Base-by-base conservation (phyloP, 495 filamentous ascomycete species). In the Platismatia glauca region DNA sequence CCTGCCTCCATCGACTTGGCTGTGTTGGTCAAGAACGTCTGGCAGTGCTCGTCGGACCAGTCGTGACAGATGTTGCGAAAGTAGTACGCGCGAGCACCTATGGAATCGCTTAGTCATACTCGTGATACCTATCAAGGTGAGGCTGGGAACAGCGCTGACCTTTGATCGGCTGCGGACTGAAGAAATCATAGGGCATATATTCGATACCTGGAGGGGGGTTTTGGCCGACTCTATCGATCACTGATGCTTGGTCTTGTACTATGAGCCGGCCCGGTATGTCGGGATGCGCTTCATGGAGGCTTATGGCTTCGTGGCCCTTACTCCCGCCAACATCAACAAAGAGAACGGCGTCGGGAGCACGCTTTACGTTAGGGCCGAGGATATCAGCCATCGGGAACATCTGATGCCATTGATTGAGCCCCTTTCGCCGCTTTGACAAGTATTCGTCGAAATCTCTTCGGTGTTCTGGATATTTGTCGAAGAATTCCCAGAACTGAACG, bases 201-300 rank as follows among this genome's bases (percentile, higher is more conserved):
- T 76, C 74, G 41, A 75, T 69, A 29, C 68, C 70, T 29, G 66
- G 57, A 38, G 69, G 64, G 7, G 76, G 64, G 9, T 66, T 60
- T 22, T 68, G 57, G 7, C 74, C 68, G 6, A 66, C 59, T 39
- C 66, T 66, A 18, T 72, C 70, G 37, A 80, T 63, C 1, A 77
- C 73, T 27, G 72, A 55, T 7, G 74, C 70, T 3, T 77, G 71
- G 66, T 84, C 82, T 64, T 84, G 79, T 6, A 85, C 61, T 11
- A 85, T 66, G n/a, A 82, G 69, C 18, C 71, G 70, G 0, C 78
- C 79, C 5, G 74, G 68, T 1, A 76, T 55, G 1, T 76, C 57
- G 0, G 76, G 75, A 37, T 66, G 66, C 13, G 58, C 64, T 31
- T 71, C 66, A 58, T 70, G 69, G 67, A 79, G 72, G 1, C 59